Evolutionary conservation across 192 early-diverging fungal genomes (phyloP), one percentile per base, ranked within the genome.

Genomic region (Coemansia sp.): DNA sequence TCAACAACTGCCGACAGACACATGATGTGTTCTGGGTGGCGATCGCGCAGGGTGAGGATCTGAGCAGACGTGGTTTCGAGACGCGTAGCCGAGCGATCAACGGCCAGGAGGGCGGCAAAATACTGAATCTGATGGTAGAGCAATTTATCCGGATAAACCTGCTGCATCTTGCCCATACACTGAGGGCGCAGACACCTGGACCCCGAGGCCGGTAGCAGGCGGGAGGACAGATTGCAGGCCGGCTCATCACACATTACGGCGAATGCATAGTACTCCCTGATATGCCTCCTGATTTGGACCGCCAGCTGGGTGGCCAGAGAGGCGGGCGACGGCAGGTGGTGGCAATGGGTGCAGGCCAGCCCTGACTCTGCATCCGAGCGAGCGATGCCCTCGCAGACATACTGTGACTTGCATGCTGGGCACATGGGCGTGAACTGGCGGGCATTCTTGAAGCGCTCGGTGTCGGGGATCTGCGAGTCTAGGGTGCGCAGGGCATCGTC

Each of bases 61-160:
- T 71, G 62, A 10, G 50, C 42, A 10, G 67, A 57, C 6, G 61
- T 48, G 21, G 48, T 53, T 48, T 71, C 68, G 5, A 69, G 62
- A 35, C 67, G 66, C 21, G 20, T 40, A 35, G 70, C 76, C 0
- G 76, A 70, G 20, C 64, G 61, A 7, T 73, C 71, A 16, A 67
- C 18, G 9, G 43, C 69, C 5, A 84, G 33, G 34, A 95, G 73
- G 31, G 83, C 80, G 36, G 85, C 83, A 63, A 86, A 92, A 67
- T 91, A 98, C 53, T 84, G 77, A 26, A 98, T 63, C 82, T 98
- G 95, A 24, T 86, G 90, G 73, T 94, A 92, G 6, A 98, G 79
- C 65, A 60, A 64, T 35, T 77, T 83, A 65, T 95, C 94, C 28
- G 89, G 79, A 66, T 90, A 95, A 86, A 92, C 63, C n/a, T 65